Conservation (phyloP, 305 asterid species). For the Withania somnifera region DNA sequence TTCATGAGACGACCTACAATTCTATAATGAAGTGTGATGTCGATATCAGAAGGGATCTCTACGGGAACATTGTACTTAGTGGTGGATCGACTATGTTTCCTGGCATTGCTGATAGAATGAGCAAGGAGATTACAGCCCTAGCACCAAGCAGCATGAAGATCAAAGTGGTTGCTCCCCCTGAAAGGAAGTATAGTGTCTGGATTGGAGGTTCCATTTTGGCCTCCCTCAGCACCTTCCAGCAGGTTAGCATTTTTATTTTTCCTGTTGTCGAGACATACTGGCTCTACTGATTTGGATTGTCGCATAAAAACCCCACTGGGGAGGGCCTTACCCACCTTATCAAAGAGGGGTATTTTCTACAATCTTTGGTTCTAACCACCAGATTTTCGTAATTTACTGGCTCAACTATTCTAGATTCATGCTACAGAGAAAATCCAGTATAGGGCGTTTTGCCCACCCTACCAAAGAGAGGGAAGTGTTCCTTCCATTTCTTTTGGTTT, state of each 20-base stretch:
- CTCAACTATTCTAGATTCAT: too few species aligned
- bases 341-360: too few species aligned
- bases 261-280: too few species aligned
- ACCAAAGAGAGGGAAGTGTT: too few species aligned
- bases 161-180: conserved; percentile 22
- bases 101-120: conserved; percentile 25
- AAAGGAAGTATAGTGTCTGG: conserved; percentile 26
- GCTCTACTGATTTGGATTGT: too few species aligned
- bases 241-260: conserved; percentile 11
- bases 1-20: conserved; percentile 19
- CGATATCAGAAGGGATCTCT: conserved; percentile 23
- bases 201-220: conserved; percentile 24
- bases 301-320: too few species aligned
- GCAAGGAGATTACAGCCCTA: conserved; percentile 20
- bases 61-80: conserved; percentile 21
- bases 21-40: conserved; percentile 22
- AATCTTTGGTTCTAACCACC: too few species aligned
- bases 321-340: too few species aligned
- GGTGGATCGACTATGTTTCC: conserved; percentile 25
- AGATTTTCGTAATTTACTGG: too few species aligned
- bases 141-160: conserved; percentile 24
- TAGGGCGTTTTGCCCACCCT: too few species aligned
- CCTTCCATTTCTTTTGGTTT: too few species aligned
- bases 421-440: too few species aligned
- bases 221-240: conserved; percentile 27